Conservation (phyloP, 2,329 filamentous ascomycete genomes). For the Penicillium sp. region DNA sequence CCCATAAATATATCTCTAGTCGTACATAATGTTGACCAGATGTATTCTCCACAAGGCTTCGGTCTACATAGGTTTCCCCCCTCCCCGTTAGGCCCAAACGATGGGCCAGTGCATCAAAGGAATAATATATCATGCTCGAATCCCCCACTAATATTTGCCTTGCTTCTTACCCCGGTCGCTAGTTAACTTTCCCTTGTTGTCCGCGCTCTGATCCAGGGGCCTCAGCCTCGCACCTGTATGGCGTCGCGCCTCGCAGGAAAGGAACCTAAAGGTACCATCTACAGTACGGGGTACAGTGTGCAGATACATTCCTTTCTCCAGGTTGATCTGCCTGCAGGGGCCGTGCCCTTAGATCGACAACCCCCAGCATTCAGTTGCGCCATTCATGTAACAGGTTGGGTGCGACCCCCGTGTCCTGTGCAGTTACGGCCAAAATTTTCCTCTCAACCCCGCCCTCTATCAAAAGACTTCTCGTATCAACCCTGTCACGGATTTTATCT, state of each 20-base stretch:
- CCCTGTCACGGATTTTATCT: background rate
- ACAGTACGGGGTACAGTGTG: background rate
- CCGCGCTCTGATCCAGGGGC: background rate
- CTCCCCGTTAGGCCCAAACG: background rate
- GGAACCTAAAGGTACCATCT: background rate
- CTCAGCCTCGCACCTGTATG: background rate
- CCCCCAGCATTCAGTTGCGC: conserved; percentile 11
- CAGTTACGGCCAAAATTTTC: background rate
- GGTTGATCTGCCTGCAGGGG: conserved; percentile 13
- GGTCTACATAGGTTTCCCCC: background rate
- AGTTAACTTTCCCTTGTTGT: background rate
- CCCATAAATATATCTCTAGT: background rate
- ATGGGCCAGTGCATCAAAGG: background rate
- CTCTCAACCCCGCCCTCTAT: background rate
- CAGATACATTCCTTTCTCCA: conserved; percentile 6
- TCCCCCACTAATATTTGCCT: background rate
- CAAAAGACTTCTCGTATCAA: background rate
- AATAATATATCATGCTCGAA: background rate
- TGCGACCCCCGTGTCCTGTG: background rate
- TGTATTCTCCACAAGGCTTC: background rate
- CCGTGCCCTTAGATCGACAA: conserved; percentile 22
- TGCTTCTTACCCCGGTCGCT: background rate
- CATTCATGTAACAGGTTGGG: conserved; percentile 9
- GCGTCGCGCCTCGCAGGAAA: conserved; percentile 4
- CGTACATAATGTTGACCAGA: background rate